phyloP scores from a whole-genome alignment of 768 basidiomycete species.

The Mycena galopus region DNA sequence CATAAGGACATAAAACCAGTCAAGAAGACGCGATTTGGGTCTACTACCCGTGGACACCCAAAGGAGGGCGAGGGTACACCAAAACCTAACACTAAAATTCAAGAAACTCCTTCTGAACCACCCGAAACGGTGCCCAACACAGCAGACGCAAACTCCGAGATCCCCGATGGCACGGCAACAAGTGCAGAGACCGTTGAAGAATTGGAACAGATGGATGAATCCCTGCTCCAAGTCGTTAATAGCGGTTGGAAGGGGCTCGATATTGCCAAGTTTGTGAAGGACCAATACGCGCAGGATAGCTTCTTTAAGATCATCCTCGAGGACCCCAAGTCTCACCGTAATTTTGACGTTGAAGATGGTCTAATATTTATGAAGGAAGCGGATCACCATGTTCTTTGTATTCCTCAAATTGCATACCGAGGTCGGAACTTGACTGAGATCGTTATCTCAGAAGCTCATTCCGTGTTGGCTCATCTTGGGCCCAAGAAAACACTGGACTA shows the following conservation, averaged over 20 bases:
- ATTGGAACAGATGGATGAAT: neutral
- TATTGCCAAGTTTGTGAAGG: neutral
- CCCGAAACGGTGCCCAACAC: no score
- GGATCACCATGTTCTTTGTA: neutral
- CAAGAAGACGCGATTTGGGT: no score
- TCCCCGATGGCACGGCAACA: no score
- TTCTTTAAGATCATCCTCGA: constrained; percentile 8
- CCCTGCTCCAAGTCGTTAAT: neutral
- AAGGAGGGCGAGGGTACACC: no score
- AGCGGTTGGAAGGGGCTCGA: constrained; percentile 4
- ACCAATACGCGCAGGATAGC: neutral
- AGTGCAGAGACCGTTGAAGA: neutral
- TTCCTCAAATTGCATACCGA: neutral
- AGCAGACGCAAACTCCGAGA: no score
- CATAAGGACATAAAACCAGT: no score
- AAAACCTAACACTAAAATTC: no score
- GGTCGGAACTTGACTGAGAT: neutral
- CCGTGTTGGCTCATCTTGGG: neutral
- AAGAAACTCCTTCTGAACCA: no score
- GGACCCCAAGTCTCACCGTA: neutral
- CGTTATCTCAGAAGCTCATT: neutral
- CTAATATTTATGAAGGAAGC: neutral
- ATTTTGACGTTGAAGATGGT: neutral
- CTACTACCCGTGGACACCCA: no score
- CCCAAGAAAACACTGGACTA: constrained; percentile 4